Conservation (phyloP, 345 rosid genomes). For the Limnanthes douglasii region DNA sequence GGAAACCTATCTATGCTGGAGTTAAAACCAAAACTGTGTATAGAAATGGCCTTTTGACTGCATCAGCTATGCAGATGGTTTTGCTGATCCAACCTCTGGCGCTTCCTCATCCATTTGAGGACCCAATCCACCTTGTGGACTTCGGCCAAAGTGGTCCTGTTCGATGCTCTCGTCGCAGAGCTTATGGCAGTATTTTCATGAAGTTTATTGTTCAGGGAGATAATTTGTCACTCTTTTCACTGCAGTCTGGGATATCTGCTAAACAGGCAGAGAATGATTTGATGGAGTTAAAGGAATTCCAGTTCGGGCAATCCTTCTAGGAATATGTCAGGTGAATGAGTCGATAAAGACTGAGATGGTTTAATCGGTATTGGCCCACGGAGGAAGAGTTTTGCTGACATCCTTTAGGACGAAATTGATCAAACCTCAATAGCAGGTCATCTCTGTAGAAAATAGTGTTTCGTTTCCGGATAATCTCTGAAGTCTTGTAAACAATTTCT, state of each 20-base stretch:
- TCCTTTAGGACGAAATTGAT: slow-evolving; percentile 84
- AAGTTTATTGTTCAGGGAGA: slow-evolving; percentile 82
- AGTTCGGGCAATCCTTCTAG: slow-evolving; percentile 18
- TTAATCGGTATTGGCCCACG: too few species aligned
- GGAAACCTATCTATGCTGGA: slow-evolving; percentile 48
- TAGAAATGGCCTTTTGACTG: too few species aligned
- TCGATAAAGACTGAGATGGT: too few species aligned
- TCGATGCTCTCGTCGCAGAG: slow-evolving; percentile 88
- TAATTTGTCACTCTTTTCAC: slow-evolving; percentile 48
- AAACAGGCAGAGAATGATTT: slow-evolving; percentile 54
- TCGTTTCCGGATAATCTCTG: too few species aligned
- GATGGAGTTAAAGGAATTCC: slow-evolving; percentile 46
- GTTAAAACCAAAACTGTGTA: slow-evolving; percentile 83
- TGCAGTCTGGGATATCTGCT: slow-evolving; percentile 51
- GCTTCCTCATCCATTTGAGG: too few species aligned
- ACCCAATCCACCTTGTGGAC: too few species aligned
- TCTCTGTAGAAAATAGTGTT: slow-evolving; percentile 33
- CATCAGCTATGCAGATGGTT: slow-evolving; percentile 99
- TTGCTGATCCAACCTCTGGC: too few species aligned
- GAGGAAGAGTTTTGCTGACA: slow-evolving; percentile 95
- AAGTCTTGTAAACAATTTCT: too few species aligned
- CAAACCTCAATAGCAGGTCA: slow-evolving; percentile 35
- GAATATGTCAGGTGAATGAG: slow-evolving; percentile 30
- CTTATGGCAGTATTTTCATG: slow-evolving; percentile 82
- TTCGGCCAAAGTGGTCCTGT: slow-evolving; percentile 91